A percentile compares a stretch with the other conserved stretches of the same genome.
Conservation (phyloP, 2,329 filamentous ascomycete genomes). For the Tolypocladium tundrense region DNA sequence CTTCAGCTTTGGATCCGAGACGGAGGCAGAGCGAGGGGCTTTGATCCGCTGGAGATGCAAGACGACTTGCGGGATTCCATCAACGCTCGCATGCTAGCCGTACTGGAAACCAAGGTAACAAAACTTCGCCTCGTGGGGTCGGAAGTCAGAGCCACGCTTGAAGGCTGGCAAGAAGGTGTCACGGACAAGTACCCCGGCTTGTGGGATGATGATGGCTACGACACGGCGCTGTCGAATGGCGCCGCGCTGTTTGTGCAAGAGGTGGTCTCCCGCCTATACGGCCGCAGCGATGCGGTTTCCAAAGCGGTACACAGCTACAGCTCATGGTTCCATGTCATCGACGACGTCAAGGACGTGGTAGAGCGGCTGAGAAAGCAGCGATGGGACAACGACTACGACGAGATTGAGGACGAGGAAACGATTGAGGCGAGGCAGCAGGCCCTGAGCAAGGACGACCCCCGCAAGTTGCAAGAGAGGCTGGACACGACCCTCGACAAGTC, state of each 20-base stretch:
- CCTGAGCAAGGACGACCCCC: constrained; percentile 64
- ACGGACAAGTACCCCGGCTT: constrained; percentile 44
- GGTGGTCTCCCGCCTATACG: constrained; percentile 60
- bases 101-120: constrained; percentile 53
- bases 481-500: constrained; percentile 44
- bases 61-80: constrained; percentile 58
- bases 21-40: constrained; percentile 50
- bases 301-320: constrained; percentile 54
- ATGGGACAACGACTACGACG: constrained; percentile 67
- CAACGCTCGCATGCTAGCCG: constrained; percentile 54
- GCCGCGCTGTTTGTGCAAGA: constrained; percentile 59
- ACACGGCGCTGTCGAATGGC: constrained; percentile 54
- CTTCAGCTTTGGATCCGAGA: constrained; percentile 68
- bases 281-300: constrained; percentile 57
- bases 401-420: constrained; percentile 63
- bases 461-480: constrained; percentile 49
- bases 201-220: constrained; percentile 57
- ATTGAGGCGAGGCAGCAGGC: constrained; percentile 56
- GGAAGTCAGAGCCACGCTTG: constrained; percentile 51
- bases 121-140: constrained; percentile 56
- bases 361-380: constrained; percentile 55
- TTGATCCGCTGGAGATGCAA: constrained; percentile 59
- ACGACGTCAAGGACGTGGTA: constrained; percentile 52
- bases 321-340: constrained; percentile 65
- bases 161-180: constrained; percentile 45